phyloP scores from a whole-genome alignment of 176 grass and related monocot genomes.

The Echinochloa phyllopogon region DNA sequence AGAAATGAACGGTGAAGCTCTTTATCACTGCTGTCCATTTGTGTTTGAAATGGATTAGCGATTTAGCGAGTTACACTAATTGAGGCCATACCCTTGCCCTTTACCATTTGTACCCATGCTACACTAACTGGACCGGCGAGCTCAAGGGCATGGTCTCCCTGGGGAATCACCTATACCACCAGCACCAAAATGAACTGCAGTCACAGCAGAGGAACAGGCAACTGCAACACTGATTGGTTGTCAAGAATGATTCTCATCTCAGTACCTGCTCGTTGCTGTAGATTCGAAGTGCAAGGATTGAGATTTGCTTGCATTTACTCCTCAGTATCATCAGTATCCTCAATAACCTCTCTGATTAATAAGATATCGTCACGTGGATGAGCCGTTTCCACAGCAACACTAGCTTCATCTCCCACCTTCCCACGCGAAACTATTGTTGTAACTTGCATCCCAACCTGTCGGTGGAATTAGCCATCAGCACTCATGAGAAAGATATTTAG shows the following conservation, averaged over 20 bases:
- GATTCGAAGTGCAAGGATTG: background rate
- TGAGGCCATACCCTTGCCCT: conserved; percentile 21
- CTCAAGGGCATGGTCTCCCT: background rate
- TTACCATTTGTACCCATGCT: conserved; percentile 4
- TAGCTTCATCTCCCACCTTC: conserved; percentile 70
- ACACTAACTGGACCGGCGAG: background rate
- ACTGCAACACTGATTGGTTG: background rate
- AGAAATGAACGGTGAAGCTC: too few relatives aligned
- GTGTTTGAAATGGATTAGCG: conserved; percentile 10
- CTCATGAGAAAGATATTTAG: background rate
- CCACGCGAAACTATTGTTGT: conserved; percentile 56
- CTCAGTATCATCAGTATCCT: conserved; percentile 64
- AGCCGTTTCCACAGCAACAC: conserved; percentile 57
- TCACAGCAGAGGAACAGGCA: conserved; percentile 8
- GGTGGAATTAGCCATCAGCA: conserved; percentile 27
- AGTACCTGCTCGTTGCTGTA: background rate
- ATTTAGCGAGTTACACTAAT: background rate
- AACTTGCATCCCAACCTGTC: conserved; percentile 83
- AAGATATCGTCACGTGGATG: conserved; percentile 86
- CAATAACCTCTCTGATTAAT: conserved; percentile 64
- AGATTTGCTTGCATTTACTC: conserved; percentile 36
- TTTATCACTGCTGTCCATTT: too few relatives aligned
- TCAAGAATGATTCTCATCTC: conserved; percentile 7
- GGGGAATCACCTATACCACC: conserved; percentile 3
- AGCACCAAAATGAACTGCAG: conserved; percentile 13